A percentile compares a stretch with the other conserved stretches of the same genome.
Evolutionary conservation across 306 rosid species (phyloP).

Genomic region (Dryas drummondii): DNA sequence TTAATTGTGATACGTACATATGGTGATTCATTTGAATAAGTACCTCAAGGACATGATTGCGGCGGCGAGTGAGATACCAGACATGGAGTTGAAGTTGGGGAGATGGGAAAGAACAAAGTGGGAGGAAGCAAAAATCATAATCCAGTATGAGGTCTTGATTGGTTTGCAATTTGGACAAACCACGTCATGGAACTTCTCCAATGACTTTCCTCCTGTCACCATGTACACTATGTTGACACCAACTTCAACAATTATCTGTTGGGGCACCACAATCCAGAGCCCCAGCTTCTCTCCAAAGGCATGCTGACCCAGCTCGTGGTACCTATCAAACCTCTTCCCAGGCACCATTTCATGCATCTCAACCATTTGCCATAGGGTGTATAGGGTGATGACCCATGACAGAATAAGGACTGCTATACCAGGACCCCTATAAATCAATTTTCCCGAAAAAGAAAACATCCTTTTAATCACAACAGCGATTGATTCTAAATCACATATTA

Average conservation of each 20-base stretch:
- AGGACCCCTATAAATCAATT: slow-evolving; percentile 49
- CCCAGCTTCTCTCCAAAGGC: slow-evolving; percentile 82
- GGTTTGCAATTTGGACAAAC: slow-evolving; percentile 42
- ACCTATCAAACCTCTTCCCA: slow-evolving; percentile 72
- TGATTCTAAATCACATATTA: no score
- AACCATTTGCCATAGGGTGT: slow-evolving; percentile 89
- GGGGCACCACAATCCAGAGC: slow-evolving; percentile 72
- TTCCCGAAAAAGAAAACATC: background rate
- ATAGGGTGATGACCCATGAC: slow-evolving; percentile 80
- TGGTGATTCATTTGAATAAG: no score
- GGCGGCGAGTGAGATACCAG: slow-evolving; percentile 61
- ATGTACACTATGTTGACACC: slow-evolving; percentile 70
- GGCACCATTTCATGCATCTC: slow-evolving; percentile 96
- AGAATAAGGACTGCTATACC: slow-evolving; percentile 41
- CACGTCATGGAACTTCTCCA: slow-evolving; percentile 52
- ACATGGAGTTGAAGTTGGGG: slow-evolving; percentile 78
- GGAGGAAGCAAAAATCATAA: slow-evolving; percentile 50
- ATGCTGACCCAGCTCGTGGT: slow-evolving; percentile 80
- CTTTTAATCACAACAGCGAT: no score
- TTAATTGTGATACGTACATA: no score
- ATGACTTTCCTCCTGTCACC: slow-evolving; percentile 72
- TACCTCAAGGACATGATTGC: slow-evolving; percentile 79
- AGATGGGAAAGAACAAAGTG: slow-evolving; percentile 63
- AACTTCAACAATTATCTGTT: slow-evolving; percentile 64
- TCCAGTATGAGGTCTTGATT: slow-evolving; percentile 50